Evolutionary conservation across 2,329 filamentous ascomycete species (phyloP).

Genomic region (Neospermospora avenae): DNA sequence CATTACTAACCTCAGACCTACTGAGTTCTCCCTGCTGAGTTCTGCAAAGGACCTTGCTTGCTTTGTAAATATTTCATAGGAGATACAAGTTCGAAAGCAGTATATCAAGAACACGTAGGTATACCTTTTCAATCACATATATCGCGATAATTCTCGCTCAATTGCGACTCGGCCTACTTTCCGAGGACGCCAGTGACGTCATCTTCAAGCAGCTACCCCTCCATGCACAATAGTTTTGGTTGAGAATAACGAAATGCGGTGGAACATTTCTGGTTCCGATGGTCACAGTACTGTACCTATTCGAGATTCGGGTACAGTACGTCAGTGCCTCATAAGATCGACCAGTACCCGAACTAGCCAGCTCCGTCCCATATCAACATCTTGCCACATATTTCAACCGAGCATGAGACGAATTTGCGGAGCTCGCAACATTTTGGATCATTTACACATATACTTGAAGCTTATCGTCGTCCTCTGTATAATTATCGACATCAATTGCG

Average conservation of each 20-base stretch:
- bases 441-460: neutral
- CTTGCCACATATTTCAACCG: no score
- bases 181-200: neutral
- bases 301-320: neutral
- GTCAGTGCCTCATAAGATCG: neutral
- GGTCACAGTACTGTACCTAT: neutral
- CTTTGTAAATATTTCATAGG: no score
- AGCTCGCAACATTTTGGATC: neutral
- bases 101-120: no score
- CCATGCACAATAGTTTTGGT: neutral
- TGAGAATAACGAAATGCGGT: neutral
- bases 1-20: no score
- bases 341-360: neutral
- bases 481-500: neutral
- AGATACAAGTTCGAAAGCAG: no score
- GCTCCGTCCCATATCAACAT: neutral
- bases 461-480: neutral
- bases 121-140: neutral
- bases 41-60: no score
- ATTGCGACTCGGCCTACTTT: neutral
- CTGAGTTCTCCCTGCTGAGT: no score
- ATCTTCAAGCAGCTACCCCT: slow-evolving; percentile 1
- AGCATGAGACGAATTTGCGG: neutral
- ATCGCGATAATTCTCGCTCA: neutral
- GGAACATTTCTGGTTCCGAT: neutral